Conservation (phyloP, 495 filamentous ascomycete genomes). For the Oidiodendron maius region DNA sequence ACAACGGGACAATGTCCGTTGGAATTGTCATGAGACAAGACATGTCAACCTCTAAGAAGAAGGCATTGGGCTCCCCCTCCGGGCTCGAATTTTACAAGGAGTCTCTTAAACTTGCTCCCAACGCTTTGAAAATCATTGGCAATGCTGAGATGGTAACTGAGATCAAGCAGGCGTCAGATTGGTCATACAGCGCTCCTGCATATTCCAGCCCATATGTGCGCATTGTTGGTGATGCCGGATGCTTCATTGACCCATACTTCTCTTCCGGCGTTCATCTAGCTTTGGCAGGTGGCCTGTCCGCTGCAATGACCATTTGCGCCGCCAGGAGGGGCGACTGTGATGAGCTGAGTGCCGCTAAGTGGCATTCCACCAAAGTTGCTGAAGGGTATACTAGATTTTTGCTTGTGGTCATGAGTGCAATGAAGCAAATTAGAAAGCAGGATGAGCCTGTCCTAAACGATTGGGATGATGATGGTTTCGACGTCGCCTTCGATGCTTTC, state of each 20-base stretch:
- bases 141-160: constrained; percentile 24
- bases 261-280: constrained; percentile 45
- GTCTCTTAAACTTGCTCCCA: constrained; percentile 26
- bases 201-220: constrained; percentile 29
- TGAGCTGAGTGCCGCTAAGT: constrained; percentile 34
- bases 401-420: constrained; percentile 37
- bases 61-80: constrained; percentile 11
- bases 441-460: constrained; percentile 17
- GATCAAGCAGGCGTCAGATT: constrained; percentile 33
- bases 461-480: constrained; percentile 4
- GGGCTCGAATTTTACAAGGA: constrained; percentile 34
- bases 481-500: neutral
- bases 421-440: constrained; percentile 37
- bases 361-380: constrained; percentile 39
- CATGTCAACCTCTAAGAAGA: constrained; percentile 22
- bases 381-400: constrained; percentile 48
- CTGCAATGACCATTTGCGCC: constrained; percentile 31
- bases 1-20: constrained; percentile 36
- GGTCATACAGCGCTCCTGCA: constrained; percentile 32
- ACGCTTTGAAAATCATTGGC: constrained; percentile 21
- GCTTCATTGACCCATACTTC: constrained; percentile 40
- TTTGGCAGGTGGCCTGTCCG: constrained; percentile 36
- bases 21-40: constrained; percentile 36
- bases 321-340: constrained; percentile 28
- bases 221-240: constrained; percentile 37